Evolutionary conservation across 305 asterid species (phyloP), one percentile per base, ranked within the genome.

Genomic region (Fraxinus paxiana): DNA sequence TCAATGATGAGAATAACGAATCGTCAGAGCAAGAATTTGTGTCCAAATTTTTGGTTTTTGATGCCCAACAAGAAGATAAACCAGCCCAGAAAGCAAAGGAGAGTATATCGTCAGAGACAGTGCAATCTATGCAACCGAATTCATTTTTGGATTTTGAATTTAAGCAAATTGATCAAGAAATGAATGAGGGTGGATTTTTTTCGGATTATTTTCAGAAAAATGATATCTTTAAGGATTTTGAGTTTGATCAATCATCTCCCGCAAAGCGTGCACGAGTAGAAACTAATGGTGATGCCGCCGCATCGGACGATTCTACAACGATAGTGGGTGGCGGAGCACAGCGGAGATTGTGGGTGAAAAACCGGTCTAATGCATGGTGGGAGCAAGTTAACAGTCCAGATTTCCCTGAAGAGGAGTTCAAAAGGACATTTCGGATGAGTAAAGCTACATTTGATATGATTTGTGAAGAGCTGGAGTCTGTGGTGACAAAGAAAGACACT

Each of bases 351-450:
- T 92, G 98, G 98, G 94, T 92, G 75, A 93, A 93, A 79, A 75
- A 26, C 77, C 89, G 98, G 6, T 92, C 98, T 1, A 92, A 89
- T 5, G 97, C 84, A 9, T 93, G 98, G 98, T 93, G 98, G 98
- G 94, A 93, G 81, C 89, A 81, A 1, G 87, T 87, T 15, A 90
- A 79, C 76, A 82, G 86, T 80, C 85, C 92, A 0, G 92, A 90
- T 20, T 92, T 83, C 54, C 91, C 98, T 0, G 97, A 92, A 9
- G 89, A 85, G 72, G 96, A 93, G 28, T 93, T 93, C 85, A 83
- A 78, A 63, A 85, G 84, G 10, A 90, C 91, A 0, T 93, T 93
- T 70, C 85, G 93, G 1, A 92, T 93, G 97, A 87, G 96, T 77
- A 84, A 82, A 61, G 85, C 91, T 0, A 93, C 98, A 0, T 94